These are phyloP conservation scores for Acarospora socialis DNA, from an alignment of 2,329 filamentous ascomycete species.

Conservation along the genomic window DNA sequence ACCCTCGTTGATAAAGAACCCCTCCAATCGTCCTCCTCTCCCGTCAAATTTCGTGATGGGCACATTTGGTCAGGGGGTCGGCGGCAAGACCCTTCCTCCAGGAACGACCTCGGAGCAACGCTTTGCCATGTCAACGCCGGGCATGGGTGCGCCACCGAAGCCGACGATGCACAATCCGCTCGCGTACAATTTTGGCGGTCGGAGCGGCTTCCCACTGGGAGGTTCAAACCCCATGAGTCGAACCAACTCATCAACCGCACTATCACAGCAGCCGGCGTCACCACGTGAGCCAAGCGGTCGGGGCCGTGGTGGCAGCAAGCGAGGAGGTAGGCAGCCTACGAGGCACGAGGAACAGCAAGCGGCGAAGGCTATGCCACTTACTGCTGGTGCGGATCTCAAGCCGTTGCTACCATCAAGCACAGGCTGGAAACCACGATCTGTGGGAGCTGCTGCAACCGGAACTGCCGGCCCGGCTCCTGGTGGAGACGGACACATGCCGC, in stretches of 20 bases:
- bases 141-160: constrained; percentile 23
- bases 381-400: constrained; percentile 66
- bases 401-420: constrained; percentile 55
- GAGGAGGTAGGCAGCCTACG: constrained; percentile 28
- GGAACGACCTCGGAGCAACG: constrained; percentile 67
- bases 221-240: constrained; percentile 51
- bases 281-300: constrained; percentile 7
- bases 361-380: constrained; percentile 84
- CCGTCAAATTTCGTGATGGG: constrained; percentile 52
- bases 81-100: constrained; percentile 50
- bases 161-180: constrained; percentile 39
- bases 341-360: constrained; percentile 48
- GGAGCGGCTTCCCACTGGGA: constrained; percentile 50
- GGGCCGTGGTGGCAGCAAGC: constrained; percentile 46
- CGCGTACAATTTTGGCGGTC: constrained; percentile 45
- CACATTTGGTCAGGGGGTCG: constrained; percentile 39
- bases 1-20: constrained; percentile 13
- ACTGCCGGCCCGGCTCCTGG: constrained; percentile 34
- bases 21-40: constrained; percentile 38
- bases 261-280: constrained; percentile 14
- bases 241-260: constrained; percentile 37
- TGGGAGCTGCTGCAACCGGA: constrained; percentile 34
- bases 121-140: constrained; percentile 49
- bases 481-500: constrained; percentile 54
- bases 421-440: constrained; percentile 80